Evolutionary conservation across 164 flowering plant genomes (phyloP).

Genomic region (Buxus sempervirens): DNA sequence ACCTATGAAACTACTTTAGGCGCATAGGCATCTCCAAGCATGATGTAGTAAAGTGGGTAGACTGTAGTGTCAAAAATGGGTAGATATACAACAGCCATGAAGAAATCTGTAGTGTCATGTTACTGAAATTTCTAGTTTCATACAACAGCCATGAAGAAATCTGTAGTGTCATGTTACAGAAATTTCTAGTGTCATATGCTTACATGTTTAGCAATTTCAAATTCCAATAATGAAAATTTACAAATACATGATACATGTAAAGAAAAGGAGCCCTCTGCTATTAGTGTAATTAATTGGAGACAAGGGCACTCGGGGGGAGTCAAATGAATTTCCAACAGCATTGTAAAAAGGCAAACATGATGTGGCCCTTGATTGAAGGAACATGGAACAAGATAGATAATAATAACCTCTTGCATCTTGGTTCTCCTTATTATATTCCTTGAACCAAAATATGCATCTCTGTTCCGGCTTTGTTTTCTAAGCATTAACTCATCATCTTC

Average conservation of each 20-base stretch:
- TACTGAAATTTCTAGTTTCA: neutral
- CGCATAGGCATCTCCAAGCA: no score
- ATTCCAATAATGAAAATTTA: neutral
- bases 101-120: neutral
- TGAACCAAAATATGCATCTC: neutral
- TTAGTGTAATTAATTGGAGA: neutral
- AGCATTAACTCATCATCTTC: no score
- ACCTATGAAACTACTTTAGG: no score
- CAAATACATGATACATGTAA: neutral
- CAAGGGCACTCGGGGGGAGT: neutral
- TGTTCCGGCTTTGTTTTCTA: neutral
- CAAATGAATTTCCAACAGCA: neutral
- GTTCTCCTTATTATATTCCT: neutral
- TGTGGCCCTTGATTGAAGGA: neutral
- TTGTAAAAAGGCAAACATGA: conserved; percentile 1
- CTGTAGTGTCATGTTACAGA: neutral
- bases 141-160: neutral
- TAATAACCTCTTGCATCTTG: no score
- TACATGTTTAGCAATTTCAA: neutral
- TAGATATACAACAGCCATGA: neutral
- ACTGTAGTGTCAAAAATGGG: no score
- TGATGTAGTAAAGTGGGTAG: no score
- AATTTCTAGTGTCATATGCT: neutral
- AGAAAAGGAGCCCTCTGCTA: neutral
- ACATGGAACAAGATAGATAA: neutral